phyloP scores from a whole-genome alignment of 2,329 filamentous ascomycete genomes.

The Aspergillus fumigatiaffinis region DNA sequence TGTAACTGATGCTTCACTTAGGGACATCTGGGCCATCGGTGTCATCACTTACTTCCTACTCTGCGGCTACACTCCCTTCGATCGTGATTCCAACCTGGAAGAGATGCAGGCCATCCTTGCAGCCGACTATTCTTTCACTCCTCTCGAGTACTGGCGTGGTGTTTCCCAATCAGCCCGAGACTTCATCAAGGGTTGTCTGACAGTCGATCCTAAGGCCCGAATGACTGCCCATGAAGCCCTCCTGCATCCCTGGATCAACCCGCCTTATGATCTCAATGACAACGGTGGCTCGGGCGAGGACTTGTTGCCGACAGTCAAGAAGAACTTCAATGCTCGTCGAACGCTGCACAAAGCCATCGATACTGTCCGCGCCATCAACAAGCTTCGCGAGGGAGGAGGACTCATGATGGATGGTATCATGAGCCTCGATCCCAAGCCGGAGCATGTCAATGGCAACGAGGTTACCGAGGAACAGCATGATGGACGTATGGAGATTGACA shows the following conservation, averaged over 20 bases:
- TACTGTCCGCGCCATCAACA: conserved; percentile 65
- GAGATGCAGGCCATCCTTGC: conserved; percentile 99
- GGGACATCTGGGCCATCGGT: conserved; percentile 94
- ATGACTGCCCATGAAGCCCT: conserved; percentile 84
- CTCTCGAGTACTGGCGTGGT: conserved; percentile 92
- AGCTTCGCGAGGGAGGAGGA: conserved; percentile 58
- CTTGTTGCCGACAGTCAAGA: conserved; percentile 62
- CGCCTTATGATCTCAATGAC: conserved; percentile 45
- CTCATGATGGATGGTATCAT: conserved; percentile 61
- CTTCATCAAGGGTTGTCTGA: conserved; percentile 89
- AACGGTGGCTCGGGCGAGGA: conserved; percentile 46
- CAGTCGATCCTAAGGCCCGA: conserved; percentile 78
- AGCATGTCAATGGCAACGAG: conserved; percentile 43
- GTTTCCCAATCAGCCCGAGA: conserved; percentile 82
- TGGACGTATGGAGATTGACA: conserved; percentile 53
- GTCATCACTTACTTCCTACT: conserved; percentile 98
- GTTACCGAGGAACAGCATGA: conserved; percentile 36
- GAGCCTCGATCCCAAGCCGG: conserved; percentile 53
- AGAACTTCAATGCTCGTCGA: conserved; percentile 65
- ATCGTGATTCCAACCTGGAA: conserved; percentile 94
- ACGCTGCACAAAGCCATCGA: conserved; percentile 66
- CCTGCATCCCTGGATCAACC: conserved; percentile 62
- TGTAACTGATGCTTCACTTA: conserved; percentile 21
- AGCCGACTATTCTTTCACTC: conserved; percentile 93
- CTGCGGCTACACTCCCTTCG: conserved; percentile 96